phyloP scores from a whole-genome alignment of 768 basidiomycete species.

The Phlebiopsis flavidoalba region DNA sequence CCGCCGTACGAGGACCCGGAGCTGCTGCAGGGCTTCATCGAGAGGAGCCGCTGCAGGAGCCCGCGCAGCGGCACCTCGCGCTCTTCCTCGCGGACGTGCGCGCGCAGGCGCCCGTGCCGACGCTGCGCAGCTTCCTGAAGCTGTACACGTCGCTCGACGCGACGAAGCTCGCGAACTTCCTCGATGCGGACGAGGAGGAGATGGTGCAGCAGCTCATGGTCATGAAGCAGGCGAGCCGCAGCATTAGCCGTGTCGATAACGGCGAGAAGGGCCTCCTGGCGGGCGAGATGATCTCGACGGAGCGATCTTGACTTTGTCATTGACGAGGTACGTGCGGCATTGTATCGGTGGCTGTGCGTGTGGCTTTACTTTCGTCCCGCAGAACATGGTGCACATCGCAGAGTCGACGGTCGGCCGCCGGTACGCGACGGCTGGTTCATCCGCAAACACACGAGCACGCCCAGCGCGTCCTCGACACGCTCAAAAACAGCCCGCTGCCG shows the following conservation, averaged over 20 bases:
- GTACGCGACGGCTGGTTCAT: conserved; percentile 98
- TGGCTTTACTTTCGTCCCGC: not conserved
- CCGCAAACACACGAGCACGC: conserved; percentile 90
- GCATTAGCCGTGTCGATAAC: conserved; percentile 50
- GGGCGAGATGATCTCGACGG: conserved; percentile 81
- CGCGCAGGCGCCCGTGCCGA: conserved; percentile 73
- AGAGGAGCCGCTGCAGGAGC: conserved; percentile 50
- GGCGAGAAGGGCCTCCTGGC: conserved; percentile 58
- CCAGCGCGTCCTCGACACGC: conserved; percentile 78
- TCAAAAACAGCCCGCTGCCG: conserved; percentile 56
- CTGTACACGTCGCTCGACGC: conserved; percentile 93
- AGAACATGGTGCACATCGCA: conserved; percentile 97
- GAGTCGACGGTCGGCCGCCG: conserved; percentile 91
- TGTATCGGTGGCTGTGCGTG: not conserved
- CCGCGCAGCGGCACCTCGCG: conserved; percentile 77
- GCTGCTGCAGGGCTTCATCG: conserved; percentile 41
- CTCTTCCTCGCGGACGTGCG: conserved; percentile 82
- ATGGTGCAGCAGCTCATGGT: conserved; percentile 97
- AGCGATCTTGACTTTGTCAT: conserved; percentile 97
- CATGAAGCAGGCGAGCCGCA: conserved; percentile 84
- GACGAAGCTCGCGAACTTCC: conserved; percentile 86
- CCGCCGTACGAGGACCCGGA: conserved; percentile 86
- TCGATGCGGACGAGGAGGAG: conserved; percentile 89
- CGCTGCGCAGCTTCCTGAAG: conserved; percentile 87
- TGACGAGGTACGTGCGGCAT: conserved; percentile 65